A percentile compares a stretch with the other conserved stretches of the same genome.
phyloP scores from a whole-genome alignment of 345 rosid species.

The Rhizophora apiculata region DNA sequence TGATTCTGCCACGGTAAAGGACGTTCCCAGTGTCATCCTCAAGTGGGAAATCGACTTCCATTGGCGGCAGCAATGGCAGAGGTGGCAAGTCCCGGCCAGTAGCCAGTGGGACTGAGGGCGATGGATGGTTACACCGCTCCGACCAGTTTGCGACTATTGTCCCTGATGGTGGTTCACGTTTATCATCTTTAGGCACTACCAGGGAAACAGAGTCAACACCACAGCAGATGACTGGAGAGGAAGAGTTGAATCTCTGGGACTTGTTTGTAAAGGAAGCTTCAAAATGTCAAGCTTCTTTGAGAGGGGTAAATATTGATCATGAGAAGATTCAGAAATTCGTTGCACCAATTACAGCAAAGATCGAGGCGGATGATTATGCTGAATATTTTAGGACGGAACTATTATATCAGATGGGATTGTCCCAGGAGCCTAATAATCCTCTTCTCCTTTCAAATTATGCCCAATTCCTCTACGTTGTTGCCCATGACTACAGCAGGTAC shows the following conservation, averaged over 20 bases:
- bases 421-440: constrained; percentile 62
- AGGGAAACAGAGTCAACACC: constrained; percentile 47
- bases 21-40: constrained; percentile 46
- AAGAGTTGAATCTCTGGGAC: constrained; percentile 62
- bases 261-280: constrained; percentile 71
- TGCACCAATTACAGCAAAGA: constrained; percentile 50
- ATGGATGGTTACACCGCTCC: constrained; percentile 41
- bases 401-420: constrained; percentile 50
- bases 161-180: constrained; percentile 53
- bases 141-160: constrained; percentile 43
- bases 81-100: constrained; percentile 60
- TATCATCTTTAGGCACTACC: constrained; percentile 48
- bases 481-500: constrained; percentile 77
- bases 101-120: constrained; percentile 68
- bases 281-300: constrained; percentile 39
- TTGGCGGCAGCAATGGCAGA: constrained; percentile 65
- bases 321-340: constrained; percentile 56
- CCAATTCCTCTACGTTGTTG: constrained; percentile 75
- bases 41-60: constrained; percentile 43
- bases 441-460: constrained; percentile 85
- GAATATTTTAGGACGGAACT: constrained; percentile 65
- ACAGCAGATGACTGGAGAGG: constrained; percentile 39
- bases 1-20: constrained; percentile 46
- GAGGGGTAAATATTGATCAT: constrained; percentile 46
- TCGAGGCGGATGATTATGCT: constrained; percentile 50